These are phyloP conservation scores for Candida quercuum DNA, from an alignment of 805 yeast genomes.

Conservation along the genomic window DNA sequence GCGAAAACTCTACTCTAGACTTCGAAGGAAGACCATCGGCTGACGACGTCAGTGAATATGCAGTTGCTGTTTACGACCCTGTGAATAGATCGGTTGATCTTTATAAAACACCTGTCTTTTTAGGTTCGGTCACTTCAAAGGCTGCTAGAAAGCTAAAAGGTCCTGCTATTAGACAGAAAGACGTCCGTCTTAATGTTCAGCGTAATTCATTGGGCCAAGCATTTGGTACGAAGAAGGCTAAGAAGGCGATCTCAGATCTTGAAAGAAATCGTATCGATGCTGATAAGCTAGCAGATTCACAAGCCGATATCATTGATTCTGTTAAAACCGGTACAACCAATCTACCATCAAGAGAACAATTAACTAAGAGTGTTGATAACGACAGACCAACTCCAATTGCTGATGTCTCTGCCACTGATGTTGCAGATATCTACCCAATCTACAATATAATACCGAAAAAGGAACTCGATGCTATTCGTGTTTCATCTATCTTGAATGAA, in stretches of 20 bases:
- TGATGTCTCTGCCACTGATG: slow-evolving; percentile 72
- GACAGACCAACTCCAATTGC: slow-evolving; percentile 84
- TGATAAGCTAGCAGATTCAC: slow-evolving; percentile 66
- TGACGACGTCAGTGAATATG: slow-evolving; percentile 42
- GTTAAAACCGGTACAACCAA: slow-evolving; percentile 65
- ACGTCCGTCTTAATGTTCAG: slow-evolving; percentile 45
- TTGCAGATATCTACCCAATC: slow-evolving; percentile 78
- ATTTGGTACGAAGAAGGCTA: slow-evolving; percentile 95
- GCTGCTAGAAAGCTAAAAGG: slow-evolving; percentile 51
- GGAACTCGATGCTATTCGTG: slow-evolving; percentile 61
- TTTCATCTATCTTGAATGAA: slow-evolving; percentile 56
- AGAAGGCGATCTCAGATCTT: slow-evolving; percentile 75
- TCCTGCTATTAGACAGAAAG: slow-evolving; percentile 58
- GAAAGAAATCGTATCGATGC: slow-evolving; percentile 86
- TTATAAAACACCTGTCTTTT: slow-evolving; percentile 56
- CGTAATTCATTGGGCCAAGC: slow-evolving; percentile 89
- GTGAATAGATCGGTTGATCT: slow-evolving; percentile 58
- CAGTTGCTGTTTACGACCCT: slow-evolving; percentile 76
- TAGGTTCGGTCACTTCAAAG: slow-evolving; percentile 58
- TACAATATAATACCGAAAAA: slow-evolving; percentile 60
- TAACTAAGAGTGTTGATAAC: slow-evolving; percentile 48
- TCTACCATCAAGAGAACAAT: slow-evolving; percentile 66
- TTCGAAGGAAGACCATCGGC: slow-evolving; percentile 55
- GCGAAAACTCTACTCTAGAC: slow-evolving; percentile 68
- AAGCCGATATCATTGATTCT: slow-evolving; percentile 76